Conservation (phyloP, 176 grass and related monocot species). For the Avena atlantica region DNA sequence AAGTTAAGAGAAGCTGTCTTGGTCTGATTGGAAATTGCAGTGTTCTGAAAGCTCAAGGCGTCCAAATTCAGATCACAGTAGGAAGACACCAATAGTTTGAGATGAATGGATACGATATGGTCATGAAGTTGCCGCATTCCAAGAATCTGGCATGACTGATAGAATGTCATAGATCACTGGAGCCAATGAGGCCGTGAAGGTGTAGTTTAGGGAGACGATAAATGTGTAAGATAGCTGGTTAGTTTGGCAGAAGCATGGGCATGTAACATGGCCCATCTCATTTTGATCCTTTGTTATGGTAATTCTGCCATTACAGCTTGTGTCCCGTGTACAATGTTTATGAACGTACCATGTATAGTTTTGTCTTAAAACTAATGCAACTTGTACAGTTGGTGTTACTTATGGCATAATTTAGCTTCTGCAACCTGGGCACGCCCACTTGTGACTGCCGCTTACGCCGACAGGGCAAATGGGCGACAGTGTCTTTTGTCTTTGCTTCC, state of each 20-base stretch:
- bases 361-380: not conserved
- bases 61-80: conserved; percentile 1
- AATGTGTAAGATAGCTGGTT: conserved; percentile 1
- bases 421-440: not conserved
- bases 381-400: not conserved
- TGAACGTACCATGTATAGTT: not conserved
- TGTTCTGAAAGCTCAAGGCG: not conserved
- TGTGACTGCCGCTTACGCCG: not conserved
- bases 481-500: not conserved
- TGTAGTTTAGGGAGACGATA: conserved; percentile 12
- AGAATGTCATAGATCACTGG: not conserved
- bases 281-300: not conserved
- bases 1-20: not conserved
- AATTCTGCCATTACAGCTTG: not conserved
- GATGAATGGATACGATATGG: not conserved
- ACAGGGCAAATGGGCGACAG: not conserved
- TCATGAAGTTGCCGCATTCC: not conserved
- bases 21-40: not conserved
- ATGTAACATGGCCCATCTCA: not conserved
- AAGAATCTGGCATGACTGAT: not conserved
- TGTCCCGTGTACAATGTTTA: not conserved
- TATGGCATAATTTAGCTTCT: not conserved
- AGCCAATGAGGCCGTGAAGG: too few species aligned
- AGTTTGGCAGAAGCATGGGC: conserved; percentile 9
- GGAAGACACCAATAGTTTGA: not conserved